Evolutionary conservation across 2,329 filamentous ascomycete species (phyloP).

Genomic region (Huntiella abstrusa): DNA sequence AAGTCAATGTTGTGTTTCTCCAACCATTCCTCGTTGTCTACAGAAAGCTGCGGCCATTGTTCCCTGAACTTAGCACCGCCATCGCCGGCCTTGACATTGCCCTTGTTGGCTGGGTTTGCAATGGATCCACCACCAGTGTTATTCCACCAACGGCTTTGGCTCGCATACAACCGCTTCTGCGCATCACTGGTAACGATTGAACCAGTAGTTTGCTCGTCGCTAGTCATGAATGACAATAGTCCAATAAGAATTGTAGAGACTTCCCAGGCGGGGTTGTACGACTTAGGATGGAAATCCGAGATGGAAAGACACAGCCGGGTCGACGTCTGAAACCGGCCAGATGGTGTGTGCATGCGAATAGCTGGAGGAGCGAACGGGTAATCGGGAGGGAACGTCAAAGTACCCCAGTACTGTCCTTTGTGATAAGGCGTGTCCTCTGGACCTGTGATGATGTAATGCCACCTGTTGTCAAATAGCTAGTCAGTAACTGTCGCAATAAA

Average conservation of each 20-base stretch:
- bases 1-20: conserved; percentile 62
- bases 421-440: conserved; percentile 89
- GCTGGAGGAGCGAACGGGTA: conserved; percentile 95
- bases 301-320: conserved; percentile 88
- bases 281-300: conserved; percentile 92
- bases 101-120: conserved; percentile 37
- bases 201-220: conserved; percentile 95
- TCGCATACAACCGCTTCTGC: conserved; percentile 62
- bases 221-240: conserved; percentile 92
- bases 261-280: conserved; percentile 96
- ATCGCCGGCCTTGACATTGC: conserved; percentile 79
- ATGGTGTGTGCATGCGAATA: conserved; percentile 97
- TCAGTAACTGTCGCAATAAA: conserved; percentile 5
- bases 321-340: conserved; percentile 83
- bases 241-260: conserved; percentile 92
- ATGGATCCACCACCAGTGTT: conserved; percentile 73
- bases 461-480: conserved; percentile 27
- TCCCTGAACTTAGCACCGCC: conserved; percentile 75
- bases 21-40: conserved; percentile 87
- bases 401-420: conserved; percentile 95
- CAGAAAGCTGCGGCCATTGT: conserved; percentile 80
- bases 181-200: conserved; percentile 58
- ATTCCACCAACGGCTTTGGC: conserved; percentile 86
- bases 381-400: conserved; percentile 82
- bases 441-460: conserved; percentile 91